Base-by-base conservation (phyloP, 495 filamentous ascomycete genomes). In the Hypoxylon crocopeplum region DNA sequence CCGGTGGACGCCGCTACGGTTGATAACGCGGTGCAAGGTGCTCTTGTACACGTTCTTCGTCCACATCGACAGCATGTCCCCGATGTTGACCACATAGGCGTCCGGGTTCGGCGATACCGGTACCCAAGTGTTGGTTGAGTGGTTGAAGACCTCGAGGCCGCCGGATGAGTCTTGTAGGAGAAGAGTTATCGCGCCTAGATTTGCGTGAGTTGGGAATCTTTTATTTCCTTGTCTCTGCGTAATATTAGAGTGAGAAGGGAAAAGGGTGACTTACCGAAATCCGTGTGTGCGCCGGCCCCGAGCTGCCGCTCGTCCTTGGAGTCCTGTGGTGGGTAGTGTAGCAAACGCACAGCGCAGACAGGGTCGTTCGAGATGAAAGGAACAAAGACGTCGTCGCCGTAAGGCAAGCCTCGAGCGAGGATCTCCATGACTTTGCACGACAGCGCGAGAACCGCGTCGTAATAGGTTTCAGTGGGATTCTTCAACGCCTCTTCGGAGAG, bases 1-100 rank as follows among this genome's bases (percentile, higher is more conserved):
- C 13, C 80, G 70, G 32, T 81, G 73, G 5, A 69, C 60, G 1
- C 73, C 72, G 1, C 75, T 73, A 2, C 74, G 54, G 64, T 82
- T 82, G n/a, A 75, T 69, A 0, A 80, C 81, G 0, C 81, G 76
- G 45, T 84, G 80, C 5, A 78, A 56, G 2, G 77, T 79, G n/a
- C 75, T 78, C 38, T 70, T 70, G 55, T 82, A 84, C 22, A 53
- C 69, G 29, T 69, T 67, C 25, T 74, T 74, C 7, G 79, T 79
- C 78, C 75, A 80, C 21, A 76, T 66, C 27, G 72, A 68, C 24
- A 83, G 49, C 47, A 76, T 72, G 60, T 84, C 77, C 1, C 73
- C 77, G 20, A 84, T 78, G 54, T 85, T 85, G 30, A 85, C 72
- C 1, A 85, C 80, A 52, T 82, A 74, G 19, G 76, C 80, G 1